Evolutionary conservation across 163 green algal species (phyloP).

Genomic region (Chlorella variabilis): DNA sequence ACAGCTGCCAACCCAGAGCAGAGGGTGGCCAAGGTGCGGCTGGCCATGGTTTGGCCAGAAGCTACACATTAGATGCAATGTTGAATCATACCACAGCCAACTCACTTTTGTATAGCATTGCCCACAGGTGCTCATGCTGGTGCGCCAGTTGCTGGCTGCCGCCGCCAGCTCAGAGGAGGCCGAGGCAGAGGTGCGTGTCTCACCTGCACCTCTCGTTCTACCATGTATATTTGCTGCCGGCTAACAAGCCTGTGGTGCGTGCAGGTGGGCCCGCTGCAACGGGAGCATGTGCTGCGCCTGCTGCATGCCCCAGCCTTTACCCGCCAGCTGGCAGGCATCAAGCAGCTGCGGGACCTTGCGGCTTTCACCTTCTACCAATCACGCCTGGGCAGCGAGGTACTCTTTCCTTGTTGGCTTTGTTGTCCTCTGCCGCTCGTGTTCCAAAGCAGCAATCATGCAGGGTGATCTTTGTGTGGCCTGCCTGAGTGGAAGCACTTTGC

Average conservation of each 20-base stretch:
- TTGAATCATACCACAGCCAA: too few relatives aligned
- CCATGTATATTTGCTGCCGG: too few relatives aligned
- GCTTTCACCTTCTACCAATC: not conserved
- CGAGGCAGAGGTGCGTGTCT: not conserved
- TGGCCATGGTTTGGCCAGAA: too few relatives aligned
- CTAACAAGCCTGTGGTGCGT: too few relatives aligned
- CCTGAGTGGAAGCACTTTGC: too few relatives aligned
- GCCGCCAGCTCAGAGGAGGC: not conserved
- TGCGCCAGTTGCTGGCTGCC: not conserved
- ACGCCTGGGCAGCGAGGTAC: not conserved
- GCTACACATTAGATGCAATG: too few relatives aligned
- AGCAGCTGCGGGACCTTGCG: conserved; percentile 22
- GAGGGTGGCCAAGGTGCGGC: not conserved
- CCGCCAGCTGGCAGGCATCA: conserved; percentile 70
- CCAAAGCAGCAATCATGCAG: too few relatives aligned
- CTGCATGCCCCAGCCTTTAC: conserved; percentile 71
- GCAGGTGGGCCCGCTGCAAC: conserved; percentile 67
- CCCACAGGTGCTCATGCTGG: not conserved
- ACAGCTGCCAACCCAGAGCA: not conserved
- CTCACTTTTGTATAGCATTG: too few relatives aligned
- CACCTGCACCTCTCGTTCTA: not conserved
- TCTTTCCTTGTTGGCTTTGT: too few relatives aligned
- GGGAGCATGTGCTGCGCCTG: conserved; percentile 61
- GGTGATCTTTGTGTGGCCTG: too few relatives aligned
- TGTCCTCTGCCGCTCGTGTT: too few relatives aligned